Conservation (phyloP, 768 basidiomycete genomes). For the Cystofilobasidium ferigula region DNA sequence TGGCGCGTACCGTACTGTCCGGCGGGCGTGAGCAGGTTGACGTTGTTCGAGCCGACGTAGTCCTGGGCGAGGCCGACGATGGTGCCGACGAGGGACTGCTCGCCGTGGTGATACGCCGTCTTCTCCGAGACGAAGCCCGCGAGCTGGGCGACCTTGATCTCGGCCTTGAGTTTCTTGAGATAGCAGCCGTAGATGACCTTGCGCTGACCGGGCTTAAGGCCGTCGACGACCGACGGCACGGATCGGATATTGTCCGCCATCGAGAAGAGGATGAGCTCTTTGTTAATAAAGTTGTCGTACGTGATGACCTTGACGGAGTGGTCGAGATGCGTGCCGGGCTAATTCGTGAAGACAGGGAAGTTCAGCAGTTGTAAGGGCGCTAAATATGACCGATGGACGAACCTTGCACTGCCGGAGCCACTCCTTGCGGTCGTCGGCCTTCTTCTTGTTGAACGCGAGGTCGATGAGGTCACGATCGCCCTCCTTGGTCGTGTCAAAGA, state of each 20-base stretch:
- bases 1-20: conserved; percentile 91
- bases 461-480: conserved; percentile 86
- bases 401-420: conserved; percentile 92
- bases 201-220: conserved; percentile 91
- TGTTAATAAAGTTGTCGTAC: conserved; percentile 92
- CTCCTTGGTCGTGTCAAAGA: conserved; percentile 66
- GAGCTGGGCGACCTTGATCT: conserved; percentile 92
- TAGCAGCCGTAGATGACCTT: conserved; percentile 96
- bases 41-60: conserved; percentile 89
- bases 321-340: conserved; percentile 90
- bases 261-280: conserved; percentile 92
- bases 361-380: background rate
- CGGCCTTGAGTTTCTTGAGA: conserved; percentile 80
- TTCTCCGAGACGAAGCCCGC: conserved; percentile 91
- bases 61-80: conserved; percentile 90
- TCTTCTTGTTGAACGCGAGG: conserved; percentile 98
- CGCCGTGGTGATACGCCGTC: conserved; percentile 94
- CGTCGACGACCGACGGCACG: conserved; percentile 86
- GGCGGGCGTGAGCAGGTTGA: conserved; percentile 73
- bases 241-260: conserved; percentile 99
- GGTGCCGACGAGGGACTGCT: conserved; percentile 70
- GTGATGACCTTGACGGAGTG: conserved; percentile 77
- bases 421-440: conserved; percentile 94
- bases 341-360: background rate
- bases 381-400: conserved; percentile 21